These are phyloP conservation scores for Xylariomycetidae sp. DNA, from an alignment of 2,329 filamentous ascomycete species.

Conservation along the genomic window DNA sequence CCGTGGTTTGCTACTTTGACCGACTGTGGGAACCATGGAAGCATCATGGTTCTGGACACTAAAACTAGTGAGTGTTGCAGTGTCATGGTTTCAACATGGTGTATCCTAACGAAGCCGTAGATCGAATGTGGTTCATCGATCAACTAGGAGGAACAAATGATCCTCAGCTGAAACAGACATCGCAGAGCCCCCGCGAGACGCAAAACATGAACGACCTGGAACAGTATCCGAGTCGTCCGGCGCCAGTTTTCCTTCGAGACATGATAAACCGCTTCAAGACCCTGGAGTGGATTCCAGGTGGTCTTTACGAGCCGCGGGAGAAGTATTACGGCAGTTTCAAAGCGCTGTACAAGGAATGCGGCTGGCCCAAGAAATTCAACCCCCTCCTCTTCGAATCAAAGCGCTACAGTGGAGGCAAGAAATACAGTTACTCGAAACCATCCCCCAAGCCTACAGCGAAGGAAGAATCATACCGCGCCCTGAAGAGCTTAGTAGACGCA, in stretches of 20 bases:
- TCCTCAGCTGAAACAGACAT: no score
- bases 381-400: constrained; percentile 7
- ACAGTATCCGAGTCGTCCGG: constrained; percentile 7
- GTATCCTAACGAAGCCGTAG: constrained; percentile 1
- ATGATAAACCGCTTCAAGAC: constrained; percentile 7
- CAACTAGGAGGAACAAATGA: constrained; percentile 7
- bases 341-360: constrained; percentile 10
- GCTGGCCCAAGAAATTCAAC: constrained; percentile 11
- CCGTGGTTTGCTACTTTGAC: constrained; percentile 14
- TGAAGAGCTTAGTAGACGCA: constrained; percentile 2
- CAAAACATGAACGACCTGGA: constrained; percentile 8
- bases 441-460: constrained; percentile 1
- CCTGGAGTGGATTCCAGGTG: constrained; percentile 10
- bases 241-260: constrained; percentile 9
- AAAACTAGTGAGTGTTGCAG: constrained; percentile 14
- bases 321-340: constrained; percentile 4
- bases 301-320: constrained; percentile 4
- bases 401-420: constrained; percentile 2
- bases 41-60: constrained; percentile 15
- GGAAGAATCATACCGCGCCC: constrained; percentile 2
- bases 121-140: constrained; percentile 10
- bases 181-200: no score
- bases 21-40: constrained; percentile 14
- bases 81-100: neutral
- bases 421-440: constrained; percentile 1